Conservation (phyloP, 129 eudicot genomes). For the Lonicera japonica region DNA sequence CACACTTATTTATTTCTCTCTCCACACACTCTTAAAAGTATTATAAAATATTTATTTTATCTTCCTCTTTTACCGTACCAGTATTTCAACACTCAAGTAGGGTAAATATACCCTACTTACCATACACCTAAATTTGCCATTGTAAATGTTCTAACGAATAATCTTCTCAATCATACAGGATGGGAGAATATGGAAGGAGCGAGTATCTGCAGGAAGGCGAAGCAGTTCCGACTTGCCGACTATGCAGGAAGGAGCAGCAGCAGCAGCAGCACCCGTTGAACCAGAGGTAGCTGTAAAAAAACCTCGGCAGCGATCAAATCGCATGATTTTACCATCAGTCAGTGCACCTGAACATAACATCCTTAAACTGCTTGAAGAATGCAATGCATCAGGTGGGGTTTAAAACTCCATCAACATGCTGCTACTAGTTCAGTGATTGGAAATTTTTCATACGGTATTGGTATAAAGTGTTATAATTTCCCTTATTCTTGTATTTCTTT, state of each 20-base stretch:
- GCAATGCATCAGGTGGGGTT: slow-evolving; percentile 70
- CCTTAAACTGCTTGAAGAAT: slow-evolving; percentile 76
- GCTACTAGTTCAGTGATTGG: neutral
- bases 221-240: slow-evolving; percentile 42
- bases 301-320: slow-evolving; percentile 42
- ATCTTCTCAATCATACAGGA: too few relatives aligned
- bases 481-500: neutral
- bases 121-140: too few relatives aligned
- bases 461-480: neutral
- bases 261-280: slow-evolving; percentile 21
- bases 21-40: too few relatives aligned
- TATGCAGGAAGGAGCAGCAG: slow-evolving; percentile 39
- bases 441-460: too few relatives aligned
- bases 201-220: slow-evolving; percentile 61
- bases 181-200: slow-evolving; percentile 96
- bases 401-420: slow-evolving; percentile 5
- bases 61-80: too few relatives aligned
- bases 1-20: too few relatives aligned
- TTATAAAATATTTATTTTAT: too few relatives aligned
- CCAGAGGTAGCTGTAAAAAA: slow-evolving; percentile 38
- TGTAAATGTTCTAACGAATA: too few relatives aligned
- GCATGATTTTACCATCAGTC: slow-evolving; percentile 68
- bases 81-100: too few relatives aligned
- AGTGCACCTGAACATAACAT: slow-evolving; percentile 89
- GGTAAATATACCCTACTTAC: too few relatives aligned